phyloP scores from a whole-genome alignment of 2,329 filamentous ascomycete genomes.

The Aureobasidium vineae region DNA sequence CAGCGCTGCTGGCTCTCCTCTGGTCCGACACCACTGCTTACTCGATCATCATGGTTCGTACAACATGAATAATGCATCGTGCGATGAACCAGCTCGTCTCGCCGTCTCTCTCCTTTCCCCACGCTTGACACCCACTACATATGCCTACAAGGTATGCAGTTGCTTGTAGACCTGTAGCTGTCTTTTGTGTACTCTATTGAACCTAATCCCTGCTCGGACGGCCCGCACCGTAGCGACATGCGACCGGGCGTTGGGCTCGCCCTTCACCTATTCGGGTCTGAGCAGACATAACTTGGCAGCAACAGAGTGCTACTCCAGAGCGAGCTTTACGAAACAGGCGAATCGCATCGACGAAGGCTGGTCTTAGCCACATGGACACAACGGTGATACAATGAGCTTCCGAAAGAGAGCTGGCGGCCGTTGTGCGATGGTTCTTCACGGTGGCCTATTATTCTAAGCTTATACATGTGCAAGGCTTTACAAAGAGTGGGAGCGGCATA shows the following conservation, averaged over 20 bases:
- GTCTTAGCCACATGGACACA: not conserved
- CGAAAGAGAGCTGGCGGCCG: constrained; percentile 5
- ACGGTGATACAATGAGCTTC: not conserved
- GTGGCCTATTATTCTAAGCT: not conserved
- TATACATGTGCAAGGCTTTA: not conserved
- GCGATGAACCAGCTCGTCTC: not conserved
- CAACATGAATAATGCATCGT: not conserved
- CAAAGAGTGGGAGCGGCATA: not conserved
- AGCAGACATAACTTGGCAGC: not conserved
- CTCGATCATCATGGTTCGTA: constrained; percentile 1
- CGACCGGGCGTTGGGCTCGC: constrained; percentile 5
- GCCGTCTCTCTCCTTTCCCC: not conserved
- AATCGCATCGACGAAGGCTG: not conserved
- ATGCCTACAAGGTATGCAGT: not conserved
- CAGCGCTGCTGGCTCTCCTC: constrained; percentile 9
- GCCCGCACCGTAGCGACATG: constrained; percentile 18
- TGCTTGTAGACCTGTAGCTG: not conserved
- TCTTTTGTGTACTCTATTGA: constrained; percentile 8
- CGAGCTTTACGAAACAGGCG: not conserved
- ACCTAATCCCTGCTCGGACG: constrained; percentile 3
- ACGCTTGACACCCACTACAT: not conserved
- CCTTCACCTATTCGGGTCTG: not conserved
- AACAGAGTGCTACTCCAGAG: not conserved
- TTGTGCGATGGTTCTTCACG: not conserved
- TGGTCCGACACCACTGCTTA: constrained; percentile 14